phyloP scores from a whole-genome alignment of 352 stramenopile genomes.

The Phytophthora pistaciae region DNA sequence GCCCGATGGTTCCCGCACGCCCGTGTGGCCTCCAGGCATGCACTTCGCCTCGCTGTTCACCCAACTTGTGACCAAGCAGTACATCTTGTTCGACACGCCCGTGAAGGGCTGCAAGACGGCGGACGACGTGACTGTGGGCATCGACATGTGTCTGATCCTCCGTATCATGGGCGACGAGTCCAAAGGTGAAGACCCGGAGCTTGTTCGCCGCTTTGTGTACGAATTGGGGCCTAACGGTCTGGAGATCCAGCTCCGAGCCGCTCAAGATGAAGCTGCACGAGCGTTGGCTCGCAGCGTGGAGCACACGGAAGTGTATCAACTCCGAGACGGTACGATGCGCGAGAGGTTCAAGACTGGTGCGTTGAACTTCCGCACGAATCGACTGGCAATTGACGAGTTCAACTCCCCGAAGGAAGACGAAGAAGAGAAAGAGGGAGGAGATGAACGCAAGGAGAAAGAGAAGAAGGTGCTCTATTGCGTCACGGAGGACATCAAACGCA shows the following conservation, averaged over 20 bases:
- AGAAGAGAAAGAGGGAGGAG: conserved; percentile 13
- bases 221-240: conserved; percentile 79
- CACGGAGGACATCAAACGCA: conserved; percentile 67
- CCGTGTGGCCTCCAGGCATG: conserved; percentile 77
- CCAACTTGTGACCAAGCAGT: conserved; percentile 90
- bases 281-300: conserved; percentile 79
- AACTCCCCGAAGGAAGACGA: conserved; percentile 7
- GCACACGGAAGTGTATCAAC: conserved; percentile 87
- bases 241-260: conserved; percentile 78
- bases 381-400: conserved; percentile 22
- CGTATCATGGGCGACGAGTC: conserved; percentile 84
- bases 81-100: conserved; percentile 82
- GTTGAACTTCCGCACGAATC: conserved; percentile 29
- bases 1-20: conserved; percentile 38
- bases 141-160: conserved; percentile 86
- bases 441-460: neutral
- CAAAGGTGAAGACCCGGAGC: conserved; percentile 76
- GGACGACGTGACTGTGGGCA: conserved; percentile 86
- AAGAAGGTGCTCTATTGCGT: conserved; percentile 56
- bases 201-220: conserved; percentile 89
- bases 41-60: conserved; percentile 73
- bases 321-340: conserved; percentile 68
- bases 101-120: conserved; percentile 89
- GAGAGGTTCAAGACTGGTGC: conserved; percentile 59
- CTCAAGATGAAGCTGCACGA: conserved; percentile 82